Conservation (phyloP, 257 asterid species). For the Gardenia jasminoides region DNA sequence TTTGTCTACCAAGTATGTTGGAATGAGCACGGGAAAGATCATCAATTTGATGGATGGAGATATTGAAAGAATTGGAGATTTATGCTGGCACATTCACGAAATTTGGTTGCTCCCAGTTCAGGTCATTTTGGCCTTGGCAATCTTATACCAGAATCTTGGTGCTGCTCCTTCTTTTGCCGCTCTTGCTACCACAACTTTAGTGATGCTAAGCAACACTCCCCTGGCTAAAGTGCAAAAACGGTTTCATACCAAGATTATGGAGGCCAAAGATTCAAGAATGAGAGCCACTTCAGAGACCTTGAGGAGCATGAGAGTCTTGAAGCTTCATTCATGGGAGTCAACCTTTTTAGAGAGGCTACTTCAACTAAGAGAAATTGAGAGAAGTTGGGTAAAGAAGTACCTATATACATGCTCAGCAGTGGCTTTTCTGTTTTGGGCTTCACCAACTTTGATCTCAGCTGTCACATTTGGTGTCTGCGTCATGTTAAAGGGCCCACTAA, state of each 20-base stretch:
- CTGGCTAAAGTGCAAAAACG: constrained; percentile 67
- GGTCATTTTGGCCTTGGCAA: constrained; percentile 56
- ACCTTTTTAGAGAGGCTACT: constrained; percentile 46
- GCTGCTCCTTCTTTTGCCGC: constrained; percentile 72
- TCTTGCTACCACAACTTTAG: constrained; percentile 56
- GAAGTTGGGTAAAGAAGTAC: constrained; percentile 55
- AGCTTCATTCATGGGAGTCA: constrained; percentile 82
- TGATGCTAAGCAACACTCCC: constrained; percentile 83
- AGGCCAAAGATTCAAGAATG: constrained; percentile 68
- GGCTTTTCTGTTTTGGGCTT: constrained; percentile 83
- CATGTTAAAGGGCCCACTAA: constrained; percentile 54
- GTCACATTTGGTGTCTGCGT: constrained; percentile 72
- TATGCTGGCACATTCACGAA: constrained; percentile 70
- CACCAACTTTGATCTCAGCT: constrained; percentile 79
- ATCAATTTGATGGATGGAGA: constrained; percentile 69
- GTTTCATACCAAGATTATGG: constrained; percentile 71
- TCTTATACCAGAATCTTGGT: constrained; percentile 68
- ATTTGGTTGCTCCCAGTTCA: constrained; percentile 81
- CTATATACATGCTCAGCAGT: constrained; percentile 67
- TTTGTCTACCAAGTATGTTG: constrained; percentile 52
- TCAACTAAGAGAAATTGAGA: constrained; percentile 59
- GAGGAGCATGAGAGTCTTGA: constrained; percentile 73
- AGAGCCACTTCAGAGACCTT: constrained; percentile 73
- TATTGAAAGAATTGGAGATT: constrained; percentile 84
- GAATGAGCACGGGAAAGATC: constrained; percentile 54